Conservation (phyloP, 176 grass and related monocot species). For the Avena sativa region DNA sequence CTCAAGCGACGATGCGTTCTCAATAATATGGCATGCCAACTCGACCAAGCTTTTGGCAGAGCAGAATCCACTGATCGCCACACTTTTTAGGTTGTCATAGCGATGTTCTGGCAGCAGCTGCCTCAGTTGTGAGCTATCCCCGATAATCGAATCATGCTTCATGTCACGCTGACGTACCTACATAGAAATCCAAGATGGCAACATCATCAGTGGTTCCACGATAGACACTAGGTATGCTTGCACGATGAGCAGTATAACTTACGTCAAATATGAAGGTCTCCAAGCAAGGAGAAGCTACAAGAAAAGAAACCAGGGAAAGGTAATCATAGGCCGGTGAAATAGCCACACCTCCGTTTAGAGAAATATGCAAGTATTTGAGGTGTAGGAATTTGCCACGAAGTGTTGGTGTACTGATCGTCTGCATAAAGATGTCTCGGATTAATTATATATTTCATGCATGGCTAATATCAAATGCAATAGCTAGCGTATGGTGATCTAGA, state of each 20-base stretch:
- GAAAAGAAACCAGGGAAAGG: slow-evolving; percentile 32
- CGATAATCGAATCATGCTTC: not conserved
- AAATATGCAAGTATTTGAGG: slow-evolving; percentile 19
- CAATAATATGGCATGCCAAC: not conserved
- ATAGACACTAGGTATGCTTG: too few species aligned
- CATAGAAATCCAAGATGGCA: not conserved
- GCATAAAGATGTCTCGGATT: slow-evolving; percentile 2
- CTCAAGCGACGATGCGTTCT: not conserved
- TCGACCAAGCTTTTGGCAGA: not conserved
- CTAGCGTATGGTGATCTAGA: not conserved
- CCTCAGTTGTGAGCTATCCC: not conserved
- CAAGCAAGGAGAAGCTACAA: slow-evolving; percentile 31
- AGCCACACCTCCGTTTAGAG: not conserved
- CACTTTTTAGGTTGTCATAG: not conserved
- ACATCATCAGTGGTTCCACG: not conserved
- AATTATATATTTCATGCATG: not conserved
- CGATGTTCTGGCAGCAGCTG: not conserved
- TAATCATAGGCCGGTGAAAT: slow-evolving; percentile 22
- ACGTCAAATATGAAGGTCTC: not conserved
- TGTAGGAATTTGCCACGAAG: not conserved
- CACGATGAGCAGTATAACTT: not conserved
- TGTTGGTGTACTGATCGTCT: slow-evolving; percentile 1
- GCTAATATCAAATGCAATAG: not conserved
- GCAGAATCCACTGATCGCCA: not conserved
- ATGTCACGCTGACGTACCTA: not conserved